phyloP scores from a whole-genome alignment of 495 filamentous ascomycete genomes.

The Penicillium samsonianum region DNA sequence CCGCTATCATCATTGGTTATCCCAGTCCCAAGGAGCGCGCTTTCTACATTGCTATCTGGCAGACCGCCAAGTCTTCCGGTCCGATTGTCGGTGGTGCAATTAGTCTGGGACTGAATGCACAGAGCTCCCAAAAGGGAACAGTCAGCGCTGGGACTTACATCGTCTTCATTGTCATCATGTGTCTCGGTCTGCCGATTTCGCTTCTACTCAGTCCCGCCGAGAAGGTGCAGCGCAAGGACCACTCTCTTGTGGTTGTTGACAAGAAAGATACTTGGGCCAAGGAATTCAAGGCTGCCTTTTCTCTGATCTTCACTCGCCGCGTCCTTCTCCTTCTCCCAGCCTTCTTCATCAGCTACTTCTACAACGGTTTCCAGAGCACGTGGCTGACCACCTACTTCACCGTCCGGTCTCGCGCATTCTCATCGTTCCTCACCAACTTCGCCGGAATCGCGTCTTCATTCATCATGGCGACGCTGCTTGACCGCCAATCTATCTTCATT shows the following conservation, averaged over 20 bases:
- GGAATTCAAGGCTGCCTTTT: constrained; percentile 35
- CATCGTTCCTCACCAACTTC: constrained; percentile 40
- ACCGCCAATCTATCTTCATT: constrained; percentile 37
- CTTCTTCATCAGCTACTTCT: constrained; percentile 43
- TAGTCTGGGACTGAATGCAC: constrained; percentile 35
- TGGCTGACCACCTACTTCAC: constrained; percentile 39
- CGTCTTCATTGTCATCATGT: constrained; percentile 41
- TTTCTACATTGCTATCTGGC: constrained; percentile 44
- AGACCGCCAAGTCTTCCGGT: constrained; percentile 36
- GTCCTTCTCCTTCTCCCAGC: constrained; percentile 32
- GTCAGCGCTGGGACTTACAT: constrained; percentile 35
- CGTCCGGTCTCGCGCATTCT: constrained; percentile 36
- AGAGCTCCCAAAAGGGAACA: constrained; percentile 23
- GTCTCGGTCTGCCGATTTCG: constrained; percentile 34
- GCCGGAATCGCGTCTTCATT: constrained; percentile 37
- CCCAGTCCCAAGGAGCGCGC: constrained; percentile 61
- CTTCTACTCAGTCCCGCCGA: constrained; percentile 34
- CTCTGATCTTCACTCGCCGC: constrained; percentile 29
- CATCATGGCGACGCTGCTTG: constrained; percentile 32
- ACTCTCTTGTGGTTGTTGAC: constrained; percentile 30
- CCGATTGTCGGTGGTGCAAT: constrained; percentile 38
- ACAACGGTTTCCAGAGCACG: constrained; percentile 38
- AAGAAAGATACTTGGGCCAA: constrained; percentile 31
- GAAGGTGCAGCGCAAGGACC: constrained; percentile 37
- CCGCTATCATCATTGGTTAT: constrained; percentile 65